Conservation (phyloP, 148 eudicot genomes). For the Euryodendron excelsum region DNA sequence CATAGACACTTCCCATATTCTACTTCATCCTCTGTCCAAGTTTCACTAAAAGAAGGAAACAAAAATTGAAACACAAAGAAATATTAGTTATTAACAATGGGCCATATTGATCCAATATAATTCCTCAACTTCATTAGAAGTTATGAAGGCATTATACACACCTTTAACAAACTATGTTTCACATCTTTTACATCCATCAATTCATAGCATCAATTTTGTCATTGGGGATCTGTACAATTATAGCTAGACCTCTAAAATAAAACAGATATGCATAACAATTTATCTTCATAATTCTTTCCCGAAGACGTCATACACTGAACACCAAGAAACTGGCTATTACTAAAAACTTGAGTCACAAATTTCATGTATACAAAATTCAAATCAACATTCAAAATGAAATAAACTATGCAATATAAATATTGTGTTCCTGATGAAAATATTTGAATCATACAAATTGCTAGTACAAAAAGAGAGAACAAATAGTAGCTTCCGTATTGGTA, state of each 20-base stretch:
- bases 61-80: not conserved
- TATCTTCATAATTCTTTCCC: not conserved
- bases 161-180: not conserved
- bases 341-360: too few relatives aligned
- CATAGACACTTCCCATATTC: not conserved
- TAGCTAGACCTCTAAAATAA: not conserved
- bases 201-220: too few relatives aligned
- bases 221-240: not conserved
- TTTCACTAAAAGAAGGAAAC: not conserved
- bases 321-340: not conserved
- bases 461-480: not conserved
- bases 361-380: too few relatives aligned
- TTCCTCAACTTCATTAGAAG: not conserved
- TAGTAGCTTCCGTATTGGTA: too few relatives aligned
- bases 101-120: not conserved
- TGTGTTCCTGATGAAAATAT: not conserved
- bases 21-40: not conserved
- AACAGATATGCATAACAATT: not conserved
- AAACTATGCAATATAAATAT: not conserved
- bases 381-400: not conserved
- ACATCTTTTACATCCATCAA: not conserved
- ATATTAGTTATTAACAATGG: not conserved
- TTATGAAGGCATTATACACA: not conserved
- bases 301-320: not conserved
- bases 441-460: not conserved